Percentiles rank a stretch among this genome's conserved stretches.
Conservation (phyloP, 2,329 filamentous ascomycete species). For the Parastagonospora nodorum region DNA sequence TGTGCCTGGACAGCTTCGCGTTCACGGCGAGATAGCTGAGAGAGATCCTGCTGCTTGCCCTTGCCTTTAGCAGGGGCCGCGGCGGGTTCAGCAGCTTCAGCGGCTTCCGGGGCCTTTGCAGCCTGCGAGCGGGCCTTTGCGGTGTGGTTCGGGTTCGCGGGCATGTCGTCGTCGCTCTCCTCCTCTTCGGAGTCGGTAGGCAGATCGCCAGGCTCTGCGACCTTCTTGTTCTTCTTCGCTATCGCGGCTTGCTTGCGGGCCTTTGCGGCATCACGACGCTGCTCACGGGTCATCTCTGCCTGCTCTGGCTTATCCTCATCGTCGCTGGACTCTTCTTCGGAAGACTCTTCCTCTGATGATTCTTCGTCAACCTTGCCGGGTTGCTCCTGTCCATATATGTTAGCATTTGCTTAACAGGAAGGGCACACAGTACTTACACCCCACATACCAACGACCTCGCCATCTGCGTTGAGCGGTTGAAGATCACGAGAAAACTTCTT, state of each 20-base stretch:
- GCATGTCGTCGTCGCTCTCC: slow-evolving; percentile 68
- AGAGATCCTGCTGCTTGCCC: slow-evolving; percentile 56
- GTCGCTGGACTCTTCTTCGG: slow-evolving; percentile 51
- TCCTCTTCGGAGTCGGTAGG: slow-evolving; percentile 72
- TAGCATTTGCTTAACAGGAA: slow-evolving; percentile 12
- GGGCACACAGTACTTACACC: slow-evolving; percentile 57
- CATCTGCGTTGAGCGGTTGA: slow-evolving; percentile 84
- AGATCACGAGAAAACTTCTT: slow-evolving; percentile 95
- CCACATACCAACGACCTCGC: slow-evolving; percentile 90
- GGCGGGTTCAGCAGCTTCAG: slow-evolving; percentile 52
- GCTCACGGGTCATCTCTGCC: slow-evolving; percentile 76
- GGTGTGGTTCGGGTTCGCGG: slow-evolving; percentile 88
- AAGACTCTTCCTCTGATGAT: slow-evolving; percentile 47
- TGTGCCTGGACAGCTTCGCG: slow-evolving; percentile 82
- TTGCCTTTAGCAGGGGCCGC: slow-evolving; percentile 59
- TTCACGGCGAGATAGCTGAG: slow-evolving; percentile 69
- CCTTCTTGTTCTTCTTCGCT: slow-evolving; percentile 71
- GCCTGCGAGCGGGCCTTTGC: slow-evolving; percentile 72
- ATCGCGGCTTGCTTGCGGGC: slow-evolving; percentile 90
- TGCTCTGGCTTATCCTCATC: slow-evolving; percentile 51
- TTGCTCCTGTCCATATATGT: slow-evolving; percentile 33
- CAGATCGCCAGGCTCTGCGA: slow-evolving; percentile 82
- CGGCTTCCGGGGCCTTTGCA: slow-evolving; percentile 52
- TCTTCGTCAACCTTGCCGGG: slow-evolving; percentile 59
- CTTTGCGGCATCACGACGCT: slow-evolving; percentile 85